Evolutionary conservation across 192 early-diverging fungal genomes (phyloP), one percentile per base, ranked within the genome.

Genomic region (Umbelopsis sp.): DNA sequence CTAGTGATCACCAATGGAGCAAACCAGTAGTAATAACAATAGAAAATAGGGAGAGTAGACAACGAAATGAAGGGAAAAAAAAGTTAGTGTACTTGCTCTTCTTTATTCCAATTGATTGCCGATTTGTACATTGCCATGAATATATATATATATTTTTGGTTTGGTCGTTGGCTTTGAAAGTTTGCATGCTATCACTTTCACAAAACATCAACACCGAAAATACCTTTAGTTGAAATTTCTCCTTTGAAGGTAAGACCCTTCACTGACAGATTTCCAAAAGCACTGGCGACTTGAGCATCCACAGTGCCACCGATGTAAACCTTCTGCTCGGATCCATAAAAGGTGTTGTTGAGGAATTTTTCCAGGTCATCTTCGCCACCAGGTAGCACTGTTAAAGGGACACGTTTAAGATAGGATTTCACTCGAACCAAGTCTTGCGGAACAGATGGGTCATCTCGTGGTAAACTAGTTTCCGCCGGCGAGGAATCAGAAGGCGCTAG

Each of bases 291-390:
- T 14, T 14, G 26, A 2, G 79, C 79, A 38, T 77, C 69, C 1
- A 69, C 69, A n/a, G 31, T 74, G 10, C 79, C 79, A 17, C 70
- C 62, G 11, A 81, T 70, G 44, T 74, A 74, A 14, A 76, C 45
- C 41, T 71, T 74, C 17, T 56, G 44, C 53, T 71, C 70, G 11
- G 31, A 24, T 16, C 53, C 51, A 43, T 76, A 59, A 44, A 74
- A 71, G 4, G 72, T 68, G 24, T 65, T 53, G 22, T 74, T 52
- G 12, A 81, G 24, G 54, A 81, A 81, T 29, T 72, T 65, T 26
- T 81, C 66, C 68, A 77, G 77, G n/a, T 81, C 79, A 6, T 59
- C 38, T 21, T 81, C 75, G 17, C 50, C 45, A 10, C 71, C 78
- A 9, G 66, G 71, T 17, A 77, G 34, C 0, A 81, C 51, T 16